Evolutionary conservation across 805 yeast species (phyloP), one percentile per base, ranked within the genome.

Genomic region (Komagataella pseudopastoris): DNA sequence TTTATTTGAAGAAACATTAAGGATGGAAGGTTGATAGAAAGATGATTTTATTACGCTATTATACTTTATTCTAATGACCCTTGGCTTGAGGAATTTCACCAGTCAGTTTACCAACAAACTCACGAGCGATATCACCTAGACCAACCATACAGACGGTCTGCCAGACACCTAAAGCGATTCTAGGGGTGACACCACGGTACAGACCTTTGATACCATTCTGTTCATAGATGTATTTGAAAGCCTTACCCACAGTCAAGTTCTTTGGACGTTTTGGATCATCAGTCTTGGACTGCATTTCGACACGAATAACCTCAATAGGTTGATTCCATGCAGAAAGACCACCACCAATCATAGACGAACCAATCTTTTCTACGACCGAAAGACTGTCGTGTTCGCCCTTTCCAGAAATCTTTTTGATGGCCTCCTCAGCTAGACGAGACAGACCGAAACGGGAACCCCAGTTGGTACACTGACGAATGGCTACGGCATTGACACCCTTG

Each of bases 131-230:
- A 64, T 93, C 99, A 66, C 98, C 99, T 58, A 93, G 81, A 10
- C 96, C 96, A 54, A 91, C 98, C 98, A 91, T 91, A 68, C 95
- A 91, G 48, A 91, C 88, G 2, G 98, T 91, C 74, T 93, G 99
- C 97, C 98, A 93, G 56, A 91, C 84, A 61, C 98, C 95, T 57
- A 93, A 77, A 52, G 96, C 97, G 59, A 93, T 80, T 76, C 99
- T 85, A 59, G 99, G 98, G 14, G 98, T 81, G 47, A 90, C 96
- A 64, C 99, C 99, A 68, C 96, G 79, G 67, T 90, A 93, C 56
- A 93, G 77, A 53, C 99, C 99, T 69, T 80, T 81, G 53, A 90
- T 54, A 59, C 99, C 99, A 64, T 83, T 87, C 59, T 81, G 78
- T 49, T 74, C 60, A 70, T 89, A 89, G 59, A 93, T 88, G 70